Evolutionary conservation across 2,329 filamentous ascomycete genomes (phyloP).

Genomic region (Fusarium siculi): DNA sequence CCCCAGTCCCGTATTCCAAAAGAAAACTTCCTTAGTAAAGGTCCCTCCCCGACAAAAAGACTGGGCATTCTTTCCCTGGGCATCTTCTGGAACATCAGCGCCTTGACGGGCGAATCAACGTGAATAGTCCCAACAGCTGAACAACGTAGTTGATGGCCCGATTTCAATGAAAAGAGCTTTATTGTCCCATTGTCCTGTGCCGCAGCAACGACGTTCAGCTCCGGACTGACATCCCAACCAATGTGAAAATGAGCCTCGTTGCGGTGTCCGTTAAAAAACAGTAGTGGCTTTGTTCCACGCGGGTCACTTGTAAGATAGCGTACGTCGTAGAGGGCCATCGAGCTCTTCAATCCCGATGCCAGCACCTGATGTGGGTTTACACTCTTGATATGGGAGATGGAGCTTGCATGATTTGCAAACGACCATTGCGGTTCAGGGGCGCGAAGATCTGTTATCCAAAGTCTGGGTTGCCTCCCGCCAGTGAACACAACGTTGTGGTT

Average conservation of each 20-base stretch:
- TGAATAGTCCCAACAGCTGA: slow-evolving; percentile 40
- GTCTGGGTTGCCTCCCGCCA: slow-evolving; percentile 60
- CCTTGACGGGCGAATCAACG: slow-evolving; percentile 50
- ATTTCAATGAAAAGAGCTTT: slow-evolving; percentile 60
- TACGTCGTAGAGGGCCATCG: slow-evolving; percentile 67
- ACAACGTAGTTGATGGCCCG: slow-evolving; percentile 53
- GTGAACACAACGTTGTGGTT: slow-evolving; percentile 60
- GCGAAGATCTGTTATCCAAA: slow-evolving; percentile 61
- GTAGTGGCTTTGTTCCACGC: slow-evolving; percentile 50
- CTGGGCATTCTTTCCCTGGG: slow-evolving; percentile 57
- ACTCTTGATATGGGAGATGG: slow-evolving; percentile 62
- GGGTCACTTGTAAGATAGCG: slow-evolving; percentile 52
- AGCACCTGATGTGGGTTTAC: slow-evolving; percentile 62
- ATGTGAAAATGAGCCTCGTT: slow-evolving; percentile 61
- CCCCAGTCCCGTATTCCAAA: slow-evolving; percentile 50
- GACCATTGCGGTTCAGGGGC: slow-evolving; percentile 48
- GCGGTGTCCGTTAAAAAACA: slow-evolving; percentile 61
- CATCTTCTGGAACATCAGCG: slow-evolving; percentile 59
- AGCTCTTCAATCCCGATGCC: slow-evolving; percentile 60
- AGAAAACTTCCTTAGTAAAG: slow-evolving; percentile 56
- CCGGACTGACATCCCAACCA: slow-evolving; percentile 62
- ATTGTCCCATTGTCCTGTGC: slow-evolving; percentile 63
- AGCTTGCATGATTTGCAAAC: slow-evolving; percentile 50
- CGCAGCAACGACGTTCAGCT: slow-evolving; percentile 63
- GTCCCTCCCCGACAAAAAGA: slow-evolving; percentile 57